These are phyloP conservation scores for Annona squamosa DNA, from an alignment of 164 flowering plant genomes.

Conservation along the genomic window DNA sequence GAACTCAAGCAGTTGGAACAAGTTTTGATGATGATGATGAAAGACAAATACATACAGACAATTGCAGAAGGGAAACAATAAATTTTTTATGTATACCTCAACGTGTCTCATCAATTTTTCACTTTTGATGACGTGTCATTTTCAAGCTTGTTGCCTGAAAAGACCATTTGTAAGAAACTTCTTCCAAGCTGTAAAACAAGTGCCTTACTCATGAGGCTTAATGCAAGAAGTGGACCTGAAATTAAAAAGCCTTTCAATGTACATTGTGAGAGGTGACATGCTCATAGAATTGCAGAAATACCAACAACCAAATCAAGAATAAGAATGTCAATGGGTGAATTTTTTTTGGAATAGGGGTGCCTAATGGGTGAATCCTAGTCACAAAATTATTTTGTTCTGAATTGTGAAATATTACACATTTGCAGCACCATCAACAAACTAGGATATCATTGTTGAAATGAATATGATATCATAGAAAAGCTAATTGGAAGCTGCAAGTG, in stretches of 20 bases:
- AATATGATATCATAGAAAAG: too few relatives aligned
- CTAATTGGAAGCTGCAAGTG: too few relatives aligned
- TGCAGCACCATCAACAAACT: too few relatives aligned
- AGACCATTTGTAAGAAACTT: slow-evolving; percentile 16
- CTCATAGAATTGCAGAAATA: not conserved
- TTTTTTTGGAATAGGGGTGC: too few relatives aligned
- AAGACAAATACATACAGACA: too few relatives aligned
- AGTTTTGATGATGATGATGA: too few relatives aligned
- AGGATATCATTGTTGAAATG: too few relatives aligned
- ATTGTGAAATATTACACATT: too few relatives aligned
- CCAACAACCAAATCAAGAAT: not conserved
- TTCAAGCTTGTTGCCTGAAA: slow-evolving; percentile 86
- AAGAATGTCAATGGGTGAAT: not conserved
- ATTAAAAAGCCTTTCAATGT: not conserved
- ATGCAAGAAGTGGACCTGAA: not conserved
- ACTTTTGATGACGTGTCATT: slow-evolving; percentile 97
- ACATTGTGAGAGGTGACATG: not conserved
- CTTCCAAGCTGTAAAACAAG: slow-evolving; percentile 14
- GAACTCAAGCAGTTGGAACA: too few relatives aligned
- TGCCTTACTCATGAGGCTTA: slow-evolving; percentile 7
- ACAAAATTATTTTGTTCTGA: too few relatives aligned
- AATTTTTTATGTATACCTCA: slow-evolving; percentile 43
- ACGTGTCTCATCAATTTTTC: slow-evolving; percentile 98
- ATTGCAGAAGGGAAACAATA: not conserved
- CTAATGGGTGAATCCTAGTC: too few relatives aligned